Conservation (phyloP, 306 rosid species). For the Trifolium repens region DNA sequence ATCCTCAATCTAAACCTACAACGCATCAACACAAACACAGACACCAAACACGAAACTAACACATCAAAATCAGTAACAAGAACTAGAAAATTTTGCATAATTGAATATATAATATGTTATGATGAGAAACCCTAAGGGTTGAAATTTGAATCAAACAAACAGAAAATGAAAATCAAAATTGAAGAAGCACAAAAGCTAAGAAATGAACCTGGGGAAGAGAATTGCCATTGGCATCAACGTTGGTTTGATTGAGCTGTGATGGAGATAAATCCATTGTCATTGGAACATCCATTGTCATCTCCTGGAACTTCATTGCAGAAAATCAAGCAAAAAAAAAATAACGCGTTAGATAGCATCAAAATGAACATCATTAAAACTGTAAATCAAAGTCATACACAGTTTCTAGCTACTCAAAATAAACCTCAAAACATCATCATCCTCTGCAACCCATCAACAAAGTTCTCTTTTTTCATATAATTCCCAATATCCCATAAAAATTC, state of each 20-base stretch:
- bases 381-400: not conserved
- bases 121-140: not conserved
- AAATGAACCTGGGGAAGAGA: conserved; percentile 71
- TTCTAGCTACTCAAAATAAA: not conserved
- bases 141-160: not conserved
- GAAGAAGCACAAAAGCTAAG: not conserved
- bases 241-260: not conserved
- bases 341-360: not conserved
- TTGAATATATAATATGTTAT: not conserved
- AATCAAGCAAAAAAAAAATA: conserved; percentile 17
- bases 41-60: not conserved
- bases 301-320: conserved; percentile 63
- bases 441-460: too few relatives aligned
- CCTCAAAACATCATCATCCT: not conserved
- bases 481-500: too few relatives aligned
- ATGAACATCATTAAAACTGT: not conserved
- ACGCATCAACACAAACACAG: not conserved
- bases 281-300: conserved; percentile 70
- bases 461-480: too few relatives aligned
- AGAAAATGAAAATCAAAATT: not conserved
- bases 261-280: not conserved
- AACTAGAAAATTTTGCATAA: not conserved
- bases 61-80: not conserved
- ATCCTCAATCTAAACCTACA: not conserved
- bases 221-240: conserved; percentile 40